Evolutionary conservation across 2,329 filamentous ascomycete genomes (phyloP).

Genomic region (Tricladium varicosporioides): DNA sequence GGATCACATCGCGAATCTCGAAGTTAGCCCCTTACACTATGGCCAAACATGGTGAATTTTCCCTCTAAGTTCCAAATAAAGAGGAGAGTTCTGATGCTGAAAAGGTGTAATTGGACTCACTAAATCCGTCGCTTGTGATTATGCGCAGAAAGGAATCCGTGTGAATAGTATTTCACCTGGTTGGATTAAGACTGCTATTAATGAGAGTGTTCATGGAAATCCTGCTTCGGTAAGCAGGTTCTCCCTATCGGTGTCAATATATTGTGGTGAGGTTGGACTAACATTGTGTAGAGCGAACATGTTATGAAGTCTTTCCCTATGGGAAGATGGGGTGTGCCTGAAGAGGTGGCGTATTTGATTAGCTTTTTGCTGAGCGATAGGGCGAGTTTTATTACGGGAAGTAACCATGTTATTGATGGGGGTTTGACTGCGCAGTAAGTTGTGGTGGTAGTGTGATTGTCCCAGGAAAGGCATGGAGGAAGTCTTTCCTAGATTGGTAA

Average conservation of each 20-base stretch:
- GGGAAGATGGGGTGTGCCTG: conserved; percentile 17
- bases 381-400: conserved; percentile 24
- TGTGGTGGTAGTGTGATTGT: too few species aligned
- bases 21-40: conserved; percentile 18
- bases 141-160: conserved; percentile 19
- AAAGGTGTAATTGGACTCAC: conserved; percentile 35
- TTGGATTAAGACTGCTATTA: conserved; percentile 23
- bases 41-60: conserved; percentile 20
- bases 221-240: conserved; percentile 4
- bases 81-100: not conserved
- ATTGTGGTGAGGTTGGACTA: not conserved
- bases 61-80: not conserved
- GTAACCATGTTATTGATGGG: conserved; percentile 22
- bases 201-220: not conserved
- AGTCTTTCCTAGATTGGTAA: too few species aligned
- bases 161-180: conserved; percentile 28
- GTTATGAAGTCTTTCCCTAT: conserved; percentile 14
- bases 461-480: too few species aligned
- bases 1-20: conserved; percentile 7
- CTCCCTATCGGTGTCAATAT: not conserved
- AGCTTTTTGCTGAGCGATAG: conserved; percentile 26
- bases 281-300: conserved; percentile 7
- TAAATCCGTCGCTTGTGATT: conserved; percentile 33
- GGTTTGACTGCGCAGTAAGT: conserved; percentile 11
- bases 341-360: conserved; percentile 23